A percentile compares a stretch with the other conserved stretches of the same genome.
Conservation (phyloP, 441 rosid species). For the Geranium incanum region DNA sequence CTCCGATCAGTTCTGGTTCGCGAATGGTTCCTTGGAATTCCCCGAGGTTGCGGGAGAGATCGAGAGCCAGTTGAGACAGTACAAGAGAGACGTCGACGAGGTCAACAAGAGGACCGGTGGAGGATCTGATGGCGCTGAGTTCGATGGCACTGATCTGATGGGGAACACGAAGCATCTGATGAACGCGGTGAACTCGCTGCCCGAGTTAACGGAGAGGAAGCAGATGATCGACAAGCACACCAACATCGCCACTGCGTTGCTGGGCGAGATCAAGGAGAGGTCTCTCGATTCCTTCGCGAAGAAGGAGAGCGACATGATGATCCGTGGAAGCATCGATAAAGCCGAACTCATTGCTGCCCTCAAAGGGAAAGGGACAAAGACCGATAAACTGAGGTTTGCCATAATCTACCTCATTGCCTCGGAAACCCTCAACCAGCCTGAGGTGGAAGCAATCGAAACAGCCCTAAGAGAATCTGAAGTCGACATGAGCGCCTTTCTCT, state of each 20-base stretch:
- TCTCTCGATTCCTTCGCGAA: slow-evolving; percentile 81
- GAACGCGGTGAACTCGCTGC: slow-evolving; percentile 93
- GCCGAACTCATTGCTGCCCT: slow-evolving; percentile 57
- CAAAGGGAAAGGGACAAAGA: slow-evolving; percentile 77
- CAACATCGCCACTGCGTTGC: slow-evolving; percentile 76
- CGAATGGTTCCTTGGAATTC: slow-evolving; percentile 78
- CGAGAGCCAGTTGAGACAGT: slow-evolving; percentile 71
- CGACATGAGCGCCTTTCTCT: slow-evolving; percentile 79
- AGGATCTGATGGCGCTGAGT: slow-evolving; percentile 63
- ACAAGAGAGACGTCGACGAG: slow-evolving; percentile 91
- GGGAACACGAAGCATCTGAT: slow-evolving; percentile 93
- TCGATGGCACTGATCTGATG: slow-evolving; percentile 71
- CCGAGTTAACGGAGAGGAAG: slow-evolving; percentile 85
- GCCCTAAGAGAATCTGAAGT: slow-evolving; percentile 75
- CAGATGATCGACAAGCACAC: slow-evolving; percentile 95
- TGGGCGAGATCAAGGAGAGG: slow-evolving; percentile 93
- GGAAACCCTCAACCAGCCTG: slow-evolving; percentile 71
- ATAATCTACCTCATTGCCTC: slow-evolving; percentile 79
- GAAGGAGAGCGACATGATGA: slow-evolving; percentile 87
- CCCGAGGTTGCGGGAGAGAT: slow-evolving; percentile 97
- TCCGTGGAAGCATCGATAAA: slow-evolving; percentile 72
- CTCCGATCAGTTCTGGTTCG: slow-evolving; percentile 75
- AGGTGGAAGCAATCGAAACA: slow-evolving; percentile 74
- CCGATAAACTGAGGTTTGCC: slow-evolving; percentile 86
- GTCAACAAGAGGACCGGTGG: slow-evolving; percentile 74